Conservation (phyloP, 768 basidiomycete genomes). For the Lactarius psammicola region DNA sequence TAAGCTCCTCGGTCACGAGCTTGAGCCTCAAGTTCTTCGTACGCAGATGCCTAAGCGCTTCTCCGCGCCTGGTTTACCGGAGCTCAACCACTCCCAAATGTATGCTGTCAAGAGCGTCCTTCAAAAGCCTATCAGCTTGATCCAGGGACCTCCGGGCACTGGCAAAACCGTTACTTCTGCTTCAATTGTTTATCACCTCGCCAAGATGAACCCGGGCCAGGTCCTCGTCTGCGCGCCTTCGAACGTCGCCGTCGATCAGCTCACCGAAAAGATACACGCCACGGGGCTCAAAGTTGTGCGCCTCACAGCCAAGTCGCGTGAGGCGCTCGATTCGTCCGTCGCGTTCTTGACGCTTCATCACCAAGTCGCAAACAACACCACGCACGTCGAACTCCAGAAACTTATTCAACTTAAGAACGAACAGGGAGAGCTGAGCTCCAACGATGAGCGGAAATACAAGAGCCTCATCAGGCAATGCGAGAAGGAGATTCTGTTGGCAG, state of each 20-base stretch:
- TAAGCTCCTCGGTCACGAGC: conserved; percentile 95
- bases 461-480: conserved; percentile 92
- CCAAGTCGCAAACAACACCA: conserved; percentile 95
- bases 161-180: conserved; percentile 99
- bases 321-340: conserved; percentile 95
- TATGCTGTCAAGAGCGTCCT: conserved; percentile 98
- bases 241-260: conserved; percentile 98
- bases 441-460: conserved; percentile 98
- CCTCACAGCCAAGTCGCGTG: conserved; percentile 95
- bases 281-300: conserved; percentile 99
- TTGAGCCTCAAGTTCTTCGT: conserved; percentile 87
- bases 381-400: conserved; percentile 96
- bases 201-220: conserved; percentile 99
- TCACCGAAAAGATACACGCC: conserved; percentile 98
- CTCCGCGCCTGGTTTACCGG: conserved; percentile 95
- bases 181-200: conserved; percentile 96
- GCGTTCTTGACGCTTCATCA: conserved; percentile 93
- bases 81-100: conserved; percentile 99
- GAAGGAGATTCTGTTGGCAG: conserved; percentile 92
- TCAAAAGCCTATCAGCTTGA: conserved; percentile 95
- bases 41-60: conserved; percentile 97
- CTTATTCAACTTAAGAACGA: conserved; percentile 97
- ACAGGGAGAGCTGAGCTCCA: conserved; percentile 94
- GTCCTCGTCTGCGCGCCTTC: conserved; percentile 98
- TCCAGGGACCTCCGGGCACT: conserved; percentile 98